Conservation (phyloP, 441 rosid genomes). For the Mallotus japonicus region DNA sequence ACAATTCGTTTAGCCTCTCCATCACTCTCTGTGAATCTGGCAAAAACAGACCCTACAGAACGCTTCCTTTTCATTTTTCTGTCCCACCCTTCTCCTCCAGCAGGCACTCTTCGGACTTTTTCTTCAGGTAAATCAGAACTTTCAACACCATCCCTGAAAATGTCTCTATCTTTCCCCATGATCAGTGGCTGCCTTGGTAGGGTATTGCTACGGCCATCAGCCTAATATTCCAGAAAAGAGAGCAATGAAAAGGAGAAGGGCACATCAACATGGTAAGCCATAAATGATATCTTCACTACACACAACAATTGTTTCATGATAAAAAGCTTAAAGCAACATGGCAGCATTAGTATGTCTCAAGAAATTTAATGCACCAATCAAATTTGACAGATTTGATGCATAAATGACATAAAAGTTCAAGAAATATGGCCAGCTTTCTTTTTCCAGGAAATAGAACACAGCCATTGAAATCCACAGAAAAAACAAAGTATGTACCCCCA, state of each 20-base stretch:
- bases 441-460: neutral
- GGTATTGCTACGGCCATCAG: slow-evolving; percentile 40
- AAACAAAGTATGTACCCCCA: neutral
- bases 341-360: neutral
- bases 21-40: slow-evolving; percentile 45
- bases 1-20: slow-evolving; percentile 42
- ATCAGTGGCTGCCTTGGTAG: slow-evolving; percentile 36
- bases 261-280: slow-evolving; percentile 5
- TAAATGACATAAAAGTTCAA: neutral
- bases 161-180: slow-evolving; percentile 49
- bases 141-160: slow-evolving; percentile 38
- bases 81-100: slow-evolving; percentile 71
- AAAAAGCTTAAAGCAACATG: neutral
- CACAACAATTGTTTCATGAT: neutral
- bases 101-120: slow-evolving; percentile 50
- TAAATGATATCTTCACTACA: neutral
- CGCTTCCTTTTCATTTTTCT: slow-evolving; percentile 61
- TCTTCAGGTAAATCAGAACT: slow-evolving; percentile 47
- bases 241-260: neutral
- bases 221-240: slow-evolving; percentile 32
- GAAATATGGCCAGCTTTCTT: neutral
- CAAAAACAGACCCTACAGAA: slow-evolving; percentile 43
- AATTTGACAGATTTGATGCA: neutral
- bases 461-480: neutral
- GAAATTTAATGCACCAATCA: neutral